Evolutionary conservation across 140 eudicot species (phyloP).

Genomic region (Erigeron philadelphicus): DNA sequence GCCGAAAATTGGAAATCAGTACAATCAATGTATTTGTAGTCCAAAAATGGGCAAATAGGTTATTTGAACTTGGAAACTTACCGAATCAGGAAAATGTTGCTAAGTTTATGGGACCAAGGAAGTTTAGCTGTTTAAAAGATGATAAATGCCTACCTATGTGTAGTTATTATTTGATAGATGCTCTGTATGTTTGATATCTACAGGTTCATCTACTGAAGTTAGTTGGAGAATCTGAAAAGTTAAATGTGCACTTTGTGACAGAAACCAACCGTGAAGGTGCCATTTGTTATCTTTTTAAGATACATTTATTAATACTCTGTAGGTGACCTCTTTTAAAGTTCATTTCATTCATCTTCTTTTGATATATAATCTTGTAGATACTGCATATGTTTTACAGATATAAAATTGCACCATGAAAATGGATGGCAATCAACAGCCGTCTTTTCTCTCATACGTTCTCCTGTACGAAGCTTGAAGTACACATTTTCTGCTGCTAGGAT

Average conservation of each 20-base stretch:
- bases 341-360: background rate
- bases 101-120: constrained; percentile 5
- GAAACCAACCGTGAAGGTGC: constrained; percentile 59
- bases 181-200: constrained; percentile 18
- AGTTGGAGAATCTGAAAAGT: constrained; percentile 38
- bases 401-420: constrained; percentile 34
- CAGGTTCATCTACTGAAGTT: constrained; percentile 67
- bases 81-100: constrained; percentile 8
- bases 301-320: background rate
- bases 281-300: constrained; percentile 6
- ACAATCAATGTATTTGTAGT: constrained; percentile 12
- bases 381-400: constrained; percentile 44
- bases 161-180: constrained; percentile 2
- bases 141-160: constrained; percentile 19
- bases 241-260: constrained; percentile 42
- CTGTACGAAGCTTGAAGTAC: constrained; percentile 53
- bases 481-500: constrained; percentile 61
- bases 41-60: constrained; percentile 11
- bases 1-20: background rate
- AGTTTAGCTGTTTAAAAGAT: constrained; percentile 10
- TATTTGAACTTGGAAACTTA: constrained; percentile 17
- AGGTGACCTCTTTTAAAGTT: background rate
- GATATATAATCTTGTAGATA: constrained; percentile 15
- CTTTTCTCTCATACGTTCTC: constrained; percentile 61
- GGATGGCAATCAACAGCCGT: constrained; percentile 52